A percentile compares a stretch with the other conserved stretches of the same genome.
These are phyloP conservation scores for Rutstroemia sp. DNA, from an alignment of 2,329 filamentous ascomycete genomes.

Conservation along the genomic window DNA sequence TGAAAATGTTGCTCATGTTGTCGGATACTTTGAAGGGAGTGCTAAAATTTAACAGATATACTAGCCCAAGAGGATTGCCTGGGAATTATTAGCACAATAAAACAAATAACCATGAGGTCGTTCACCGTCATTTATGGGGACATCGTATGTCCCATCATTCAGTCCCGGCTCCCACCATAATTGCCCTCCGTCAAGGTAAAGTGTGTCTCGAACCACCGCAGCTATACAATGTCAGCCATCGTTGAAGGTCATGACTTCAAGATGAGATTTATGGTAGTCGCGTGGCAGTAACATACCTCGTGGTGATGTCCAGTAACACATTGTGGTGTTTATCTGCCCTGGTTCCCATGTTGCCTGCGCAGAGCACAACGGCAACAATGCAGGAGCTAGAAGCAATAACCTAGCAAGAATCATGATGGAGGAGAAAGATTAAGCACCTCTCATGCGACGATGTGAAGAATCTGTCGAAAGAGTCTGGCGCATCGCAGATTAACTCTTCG, in stretches of 20 bases:
- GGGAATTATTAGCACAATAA: slow-evolving; percentile 6
- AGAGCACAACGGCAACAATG: slow-evolving; percentile 21
- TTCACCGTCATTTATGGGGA: slow-evolving; percentile 36
- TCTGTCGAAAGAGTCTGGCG: slow-evolving; percentile 12
- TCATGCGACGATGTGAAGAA: background rate
- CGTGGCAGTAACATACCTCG: slow-evolving; percentile 29
- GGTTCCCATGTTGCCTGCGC: slow-evolving; percentile 43
- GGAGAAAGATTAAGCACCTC: background rate
- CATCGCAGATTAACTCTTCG: slow-evolving; percentile 8
- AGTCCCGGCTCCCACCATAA: slow-evolving; percentile 46
- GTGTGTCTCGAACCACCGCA: slow-evolving; percentile 50
- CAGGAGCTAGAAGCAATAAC: slow-evolving; percentile 11
- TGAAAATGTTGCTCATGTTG: slow-evolving; percentile 48
- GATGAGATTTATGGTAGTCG: background rate
- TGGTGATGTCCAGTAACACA: slow-evolving; percentile 48
- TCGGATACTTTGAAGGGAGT: slow-evolving; percentile 43
- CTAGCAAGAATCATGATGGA: slow-evolving; percentile 15
- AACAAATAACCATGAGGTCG: background rate
- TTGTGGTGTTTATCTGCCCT: slow-evolving; percentile 47
- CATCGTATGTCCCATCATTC: slow-evolving; percentile 35
- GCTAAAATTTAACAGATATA: slow-evolving; percentile 54
- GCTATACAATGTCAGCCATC: slow-evolving; percentile 34
- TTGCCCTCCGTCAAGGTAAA: slow-evolving; percentile 59
- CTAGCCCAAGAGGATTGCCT: slow-evolving; percentile 46
- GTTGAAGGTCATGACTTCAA: background rate